These are phyloP conservation scores for Sphagnum contortum DNA, from an alignment of 225 moss, liverwort and hornwort genomes.

Conservation along the genomic window DNA sequence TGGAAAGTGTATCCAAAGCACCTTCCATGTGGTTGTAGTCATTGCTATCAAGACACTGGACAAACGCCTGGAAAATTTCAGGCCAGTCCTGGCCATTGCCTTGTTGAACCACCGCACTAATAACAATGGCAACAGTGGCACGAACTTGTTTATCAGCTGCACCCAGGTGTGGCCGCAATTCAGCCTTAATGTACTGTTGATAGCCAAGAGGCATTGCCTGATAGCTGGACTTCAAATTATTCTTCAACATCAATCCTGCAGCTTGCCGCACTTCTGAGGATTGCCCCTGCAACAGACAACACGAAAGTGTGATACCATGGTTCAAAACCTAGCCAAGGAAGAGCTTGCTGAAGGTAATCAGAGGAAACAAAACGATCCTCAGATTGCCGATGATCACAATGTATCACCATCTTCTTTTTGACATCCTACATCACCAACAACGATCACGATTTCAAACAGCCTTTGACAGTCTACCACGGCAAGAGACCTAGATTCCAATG, in stretches of 20 bases:
- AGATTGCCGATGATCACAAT: no score
- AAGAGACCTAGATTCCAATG: no score
- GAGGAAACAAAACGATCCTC: no score
- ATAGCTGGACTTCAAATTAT: constrained; percentile 90
- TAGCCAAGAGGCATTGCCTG: constrained; percentile 60
- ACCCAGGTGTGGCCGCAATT: constrained; percentile 85
- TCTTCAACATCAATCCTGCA: constrained; percentile 96
- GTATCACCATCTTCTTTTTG: no score
- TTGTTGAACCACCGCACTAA: constrained; percentile 94
- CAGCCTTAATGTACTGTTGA: constrained; percentile 85
- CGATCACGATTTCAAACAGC: no score
- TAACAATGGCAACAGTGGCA: constrained; percentile 85
- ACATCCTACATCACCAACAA: no score
- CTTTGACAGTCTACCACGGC: no score
- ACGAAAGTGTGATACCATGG: no score
- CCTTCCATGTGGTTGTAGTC: constrained; percentile 99
- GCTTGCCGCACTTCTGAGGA: constrained; percentile 90
- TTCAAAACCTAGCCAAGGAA: no score
- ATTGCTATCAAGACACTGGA: constrained; percentile 90
- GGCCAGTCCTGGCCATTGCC: constrained; percentile 92
- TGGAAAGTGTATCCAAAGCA: constrained; percentile 91
- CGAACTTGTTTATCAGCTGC: constrained; percentile 85
- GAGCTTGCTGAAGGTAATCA: no score
- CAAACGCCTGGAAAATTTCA: constrained; percentile 85
- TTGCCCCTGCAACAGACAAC: constrained; percentile 48